Base-by-base conservation (phyloP, 371 early-diverging fungal species). In the Mucor racemosus region DNA sequence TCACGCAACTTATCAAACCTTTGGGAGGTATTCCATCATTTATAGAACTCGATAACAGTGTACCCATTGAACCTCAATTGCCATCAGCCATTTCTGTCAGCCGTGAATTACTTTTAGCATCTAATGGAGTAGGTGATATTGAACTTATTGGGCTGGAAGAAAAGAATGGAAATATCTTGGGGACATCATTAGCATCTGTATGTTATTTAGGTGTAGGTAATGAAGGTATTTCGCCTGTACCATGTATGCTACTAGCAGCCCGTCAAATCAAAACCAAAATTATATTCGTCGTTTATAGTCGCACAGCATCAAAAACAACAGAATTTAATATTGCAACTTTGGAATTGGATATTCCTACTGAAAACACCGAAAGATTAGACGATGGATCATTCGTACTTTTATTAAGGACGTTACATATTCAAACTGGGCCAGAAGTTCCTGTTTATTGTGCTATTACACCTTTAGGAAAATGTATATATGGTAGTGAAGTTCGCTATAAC, bases 361-460 rank as follows among this genome's bases (percentile, higher is more conserved):
- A 36, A 0, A 34, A 36, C 5, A 63, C 67, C 3, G 26, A 36
- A 1, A 38, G 38, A 7, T 35, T 48, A 21, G 58, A 60, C 0
- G 66, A 62, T 31, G 64, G 44, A 1, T 41, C 68, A 7, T 55
- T 74, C 39, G 56, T 38, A 9, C 15, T 54, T 13, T 36, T 19
- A 17, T 58, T 79, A 0, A 68, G 58, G 11, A 64, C 63, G 0
- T 44, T 75, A 0, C 87, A 90, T 62, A 84, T 85, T 2, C 80
- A 87, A 50, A 84, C 79, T 46, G 90, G 89, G 7, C 70, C 82
- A 0, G 88, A 89, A 19, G 88, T 91, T 6, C 92, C 92, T 5
- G 80, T 79, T 7, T 91, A 91, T 72, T 88, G 85, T 61, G 78
- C 80, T 11, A 67, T 88, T 6, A 76, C 82, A 15, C 66, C 76